phyloP scores from a whole-genome alignment of 164 flowering plant species.

The Kalanchoe fedtschenkoi region DNA sequence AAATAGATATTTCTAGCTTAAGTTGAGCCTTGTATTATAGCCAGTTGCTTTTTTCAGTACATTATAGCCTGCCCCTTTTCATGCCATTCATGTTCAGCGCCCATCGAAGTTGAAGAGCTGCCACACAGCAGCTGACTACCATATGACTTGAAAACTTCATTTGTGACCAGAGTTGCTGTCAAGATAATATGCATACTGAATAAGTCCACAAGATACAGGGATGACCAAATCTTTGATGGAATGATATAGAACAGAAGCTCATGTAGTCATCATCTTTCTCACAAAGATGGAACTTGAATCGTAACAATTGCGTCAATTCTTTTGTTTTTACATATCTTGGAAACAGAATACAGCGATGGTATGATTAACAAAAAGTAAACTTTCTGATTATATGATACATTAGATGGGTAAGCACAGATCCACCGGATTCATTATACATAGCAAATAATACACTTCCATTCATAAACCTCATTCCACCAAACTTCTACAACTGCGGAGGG shows the following conservation, averaged over 20 bases:
- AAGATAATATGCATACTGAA: no score
- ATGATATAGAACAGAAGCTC: slow-evolving; percentile 2
- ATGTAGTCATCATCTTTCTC: not conserved
- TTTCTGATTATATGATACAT: not conserved
- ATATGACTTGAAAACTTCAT: no score
- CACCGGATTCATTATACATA: not conserved
- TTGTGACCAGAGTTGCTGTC: no score
- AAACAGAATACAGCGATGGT: not conserved
- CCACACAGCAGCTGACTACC: no score
- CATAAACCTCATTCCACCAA: not conserved
- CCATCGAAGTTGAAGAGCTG: no score
- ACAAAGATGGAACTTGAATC: not conserved
- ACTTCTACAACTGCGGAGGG: not conserved
- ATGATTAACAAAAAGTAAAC: not conserved
- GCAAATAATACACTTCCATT: not conserved
- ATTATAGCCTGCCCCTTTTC: no score
- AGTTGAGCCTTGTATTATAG: no score
- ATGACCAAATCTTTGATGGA: not conserved
- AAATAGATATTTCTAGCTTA: slow-evolving; percentile 52
- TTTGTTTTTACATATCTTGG: not conserved
- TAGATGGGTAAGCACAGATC: not conserved
- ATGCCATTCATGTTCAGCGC: no score
- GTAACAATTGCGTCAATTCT: not conserved
- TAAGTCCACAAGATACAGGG: not conserved
- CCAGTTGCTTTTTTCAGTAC: no score